A percentile compares a stretch with the other conserved stretches of the same genome.
phyloP scores from a whole-genome alignment of 768 basidiomycete species.

The Hypholoma sublateritium region DNA sequence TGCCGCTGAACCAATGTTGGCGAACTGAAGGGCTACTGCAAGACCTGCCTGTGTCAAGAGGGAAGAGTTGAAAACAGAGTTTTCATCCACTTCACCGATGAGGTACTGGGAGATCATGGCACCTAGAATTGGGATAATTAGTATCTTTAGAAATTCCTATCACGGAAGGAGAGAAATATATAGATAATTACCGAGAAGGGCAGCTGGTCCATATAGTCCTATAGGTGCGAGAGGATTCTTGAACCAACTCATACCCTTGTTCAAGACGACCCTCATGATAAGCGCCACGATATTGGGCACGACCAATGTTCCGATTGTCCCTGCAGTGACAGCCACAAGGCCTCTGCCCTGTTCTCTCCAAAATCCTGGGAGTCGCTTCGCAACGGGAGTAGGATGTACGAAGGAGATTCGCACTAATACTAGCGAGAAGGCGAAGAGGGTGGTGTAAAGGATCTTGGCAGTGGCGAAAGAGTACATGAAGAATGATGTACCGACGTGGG shows the following conservation, averaged over 20 bases:
- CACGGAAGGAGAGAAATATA: background rate
- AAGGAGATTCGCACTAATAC: constrained; percentile 39
- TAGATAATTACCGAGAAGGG: constrained; percentile 57
- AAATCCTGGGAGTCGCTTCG: constrained; percentile 31
- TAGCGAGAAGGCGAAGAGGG: constrained; percentile 47
- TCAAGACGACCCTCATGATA: constrained; percentile 59
- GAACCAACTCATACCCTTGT: constrained; percentile 87
- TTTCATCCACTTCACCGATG: constrained; percentile 55
- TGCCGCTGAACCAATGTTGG: constrained; percentile 75
- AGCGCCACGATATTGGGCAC: constrained; percentile 72
- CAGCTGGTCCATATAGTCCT: constrained; percentile 73
- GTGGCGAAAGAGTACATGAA: constrained; percentile 73
- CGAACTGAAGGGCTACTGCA: constrained; percentile 60
- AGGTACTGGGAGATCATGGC: constrained; percentile 61
- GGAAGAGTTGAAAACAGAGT: constrained; percentile 56
- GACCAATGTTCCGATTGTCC: constrained; percentile 56
- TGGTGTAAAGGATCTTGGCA: constrained; percentile 63
- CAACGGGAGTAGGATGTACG: constrained; percentile 30
- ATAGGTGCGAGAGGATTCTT: constrained; percentile 64
- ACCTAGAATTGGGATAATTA: constrained; percentile 38
- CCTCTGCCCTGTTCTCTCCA: constrained; percentile 44
- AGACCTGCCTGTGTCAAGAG: constrained; percentile 58
- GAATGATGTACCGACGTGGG: constrained; percentile 65
- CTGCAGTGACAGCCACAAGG: constrained; percentile 45
- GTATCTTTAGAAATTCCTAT: too few species aligned